phyloP scores from a whole-genome alignment of 1,139 yeast genomes.

The Eremothecium gossypii region DNA sequence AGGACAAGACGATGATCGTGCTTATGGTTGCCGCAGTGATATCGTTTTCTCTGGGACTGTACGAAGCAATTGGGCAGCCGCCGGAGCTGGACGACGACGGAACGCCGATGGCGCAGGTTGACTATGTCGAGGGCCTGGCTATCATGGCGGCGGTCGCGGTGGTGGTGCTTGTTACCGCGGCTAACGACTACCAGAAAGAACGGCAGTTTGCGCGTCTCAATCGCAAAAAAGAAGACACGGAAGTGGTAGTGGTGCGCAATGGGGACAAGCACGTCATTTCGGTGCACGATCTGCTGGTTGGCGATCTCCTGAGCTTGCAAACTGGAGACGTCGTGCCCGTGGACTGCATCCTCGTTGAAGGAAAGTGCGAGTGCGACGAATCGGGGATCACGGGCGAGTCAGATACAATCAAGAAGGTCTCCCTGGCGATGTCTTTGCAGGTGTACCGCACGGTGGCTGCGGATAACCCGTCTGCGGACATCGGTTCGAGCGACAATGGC shows the following conservation, averaged over 20 bases:
- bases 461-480: constrained; percentile 36
- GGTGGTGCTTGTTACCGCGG: constrained; percentile 88
- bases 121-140: constrained; percentile 99
- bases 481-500: constrained; percentile 34
- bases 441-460: constrained; percentile 27
- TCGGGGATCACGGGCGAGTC: constrained; percentile 92
- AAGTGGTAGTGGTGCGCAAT: constrained; percentile 64
- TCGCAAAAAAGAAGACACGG: constrained; percentile 77
- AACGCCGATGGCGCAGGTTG: constrained; percentile 63
- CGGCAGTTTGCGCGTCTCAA: constrained; percentile 84
- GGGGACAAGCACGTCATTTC: constrained; percentile 63
- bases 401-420: constrained; percentile 59
- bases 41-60: constrained; percentile 82
- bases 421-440: constrained; percentile 42
- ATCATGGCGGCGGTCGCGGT: constrained; percentile 84
- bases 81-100: constrained; percentile 73
- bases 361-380: constrained; percentile 82
- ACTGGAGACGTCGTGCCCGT: constrained; percentile 95
- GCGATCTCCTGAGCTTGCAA: constrained; percentile 72
- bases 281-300: constrained; percentile 71
- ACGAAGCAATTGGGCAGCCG: constrained; percentile 84
- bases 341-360: constrained; percentile 69
- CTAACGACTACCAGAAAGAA: constrained; percentile 93
- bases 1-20: constrained; percentile 82
- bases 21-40: constrained; percentile 79